A percentile compares a stretch with the other conserved stretches of the same genome.
Conservation (phyloP, 805 yeast species). For the Wickerhamiella musiphila region DNA sequence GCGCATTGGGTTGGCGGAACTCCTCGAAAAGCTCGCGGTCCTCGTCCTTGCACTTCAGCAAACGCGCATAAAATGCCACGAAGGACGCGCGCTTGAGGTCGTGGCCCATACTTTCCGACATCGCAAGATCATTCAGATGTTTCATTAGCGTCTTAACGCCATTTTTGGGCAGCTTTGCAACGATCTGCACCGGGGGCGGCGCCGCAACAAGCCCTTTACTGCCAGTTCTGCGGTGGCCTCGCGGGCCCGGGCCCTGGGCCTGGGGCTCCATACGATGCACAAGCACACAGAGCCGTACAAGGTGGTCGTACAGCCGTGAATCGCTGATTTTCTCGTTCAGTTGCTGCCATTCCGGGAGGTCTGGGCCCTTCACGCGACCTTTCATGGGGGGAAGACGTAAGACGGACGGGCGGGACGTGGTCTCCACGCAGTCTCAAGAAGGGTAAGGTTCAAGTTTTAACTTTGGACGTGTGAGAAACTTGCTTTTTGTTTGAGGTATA, state of each 20-base stretch:
- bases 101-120: slow-evolving; percentile 19
- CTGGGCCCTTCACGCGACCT: neutral
- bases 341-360: slow-evolving; percentile 4
- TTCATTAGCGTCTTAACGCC: slow-evolving; percentile 19
- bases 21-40: slow-evolving; percentile 18
- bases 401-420: too few species aligned
- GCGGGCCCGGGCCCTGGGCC: slow-evolving; percentile 15
- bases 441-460: too few species aligned
- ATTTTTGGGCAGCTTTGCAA: slow-evolving; percentile 17
- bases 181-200: slow-evolving; percentile 8
- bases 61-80: slow-evolving; percentile 44
- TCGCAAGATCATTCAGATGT: slow-evolving; percentile 20
- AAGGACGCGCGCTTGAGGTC: slow-evolving; percentile 36
- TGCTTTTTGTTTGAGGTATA: too few species aligned
- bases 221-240: neutral
- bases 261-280: slow-evolving; percentile 44
- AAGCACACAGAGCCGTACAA: slow-evolving; percentile 37
- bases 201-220: neutral
- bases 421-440: too few species aligned
- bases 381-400: too few species aligned
- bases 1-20: slow-evolving; percentile 18
- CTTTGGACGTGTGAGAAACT: too few species aligned
- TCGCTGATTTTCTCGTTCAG: slow-evolving; percentile 9
- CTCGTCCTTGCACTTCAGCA: slow-evolving; percentile 25
- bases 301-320: slow-evolving; percentile 29